Evolutionary conservation across 768 basidiomycete species (phyloP), one percentile per base, ranked within the genome.

Genomic region (Russula dissimulans): DNA sequence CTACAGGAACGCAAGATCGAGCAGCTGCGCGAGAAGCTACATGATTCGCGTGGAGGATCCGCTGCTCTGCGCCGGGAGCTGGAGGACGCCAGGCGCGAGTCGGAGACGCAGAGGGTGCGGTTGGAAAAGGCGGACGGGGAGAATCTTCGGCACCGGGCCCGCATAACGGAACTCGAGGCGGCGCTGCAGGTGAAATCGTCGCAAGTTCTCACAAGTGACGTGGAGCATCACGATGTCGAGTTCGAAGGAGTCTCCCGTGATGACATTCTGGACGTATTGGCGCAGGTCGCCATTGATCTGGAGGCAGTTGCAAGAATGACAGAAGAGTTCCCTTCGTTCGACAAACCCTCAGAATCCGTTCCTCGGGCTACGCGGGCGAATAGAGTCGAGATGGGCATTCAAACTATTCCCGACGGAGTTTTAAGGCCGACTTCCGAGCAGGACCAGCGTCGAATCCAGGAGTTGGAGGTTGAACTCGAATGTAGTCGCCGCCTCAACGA

Each of bases 1-100:
- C 43, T 65, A 6, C 65, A 65, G 47, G 62, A 65, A 39, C 65
- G 65, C 55, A 65, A 56, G 51, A 32, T 65, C 39, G 62, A 65
- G 46, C 63, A 60, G 45, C 36, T 64, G 22, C 57, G 56, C 14
- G 12, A 36, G 39, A 65, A 62, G 56, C 54, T 65, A 39, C 65
- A 54, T 18, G 63, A 57, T 5, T 15, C 32, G 32, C 65, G 65
- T 12, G 57, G 51, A 11, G 46, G 29, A 6, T 44, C 49, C 8
- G 54, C 47, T 9, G 43, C 58, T n/a, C 57, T 59, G 38, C 62
- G 64, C 38, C 57, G 42, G 52, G 65, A 56, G 51, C 48, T 65
- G 39, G 57, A 54, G 51, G 56, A 60, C 10, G 38, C 18, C 9
- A 42, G 22, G 41, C 41, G 61, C 53, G 60, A 55, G 32, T 54